Evolutionary conservation across 352 stramenopile genomes (phyloP), one percentile per base, ranked within the genome.

Genomic region (Phytophthora melonis): DNA sequence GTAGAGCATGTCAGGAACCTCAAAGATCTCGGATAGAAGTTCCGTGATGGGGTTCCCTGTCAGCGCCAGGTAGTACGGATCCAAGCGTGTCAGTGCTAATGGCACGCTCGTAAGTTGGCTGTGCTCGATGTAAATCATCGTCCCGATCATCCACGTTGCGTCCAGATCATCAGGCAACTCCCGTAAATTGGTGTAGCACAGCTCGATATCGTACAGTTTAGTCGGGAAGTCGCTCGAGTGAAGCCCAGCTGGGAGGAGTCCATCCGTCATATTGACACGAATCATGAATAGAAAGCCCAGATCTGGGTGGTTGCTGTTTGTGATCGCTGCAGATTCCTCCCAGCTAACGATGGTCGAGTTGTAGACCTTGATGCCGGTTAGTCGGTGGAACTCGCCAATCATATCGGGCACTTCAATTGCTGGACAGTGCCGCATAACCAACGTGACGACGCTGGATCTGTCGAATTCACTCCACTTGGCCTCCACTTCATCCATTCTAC

Each of bases 301-400:
- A 8, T 41, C 21, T 14, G 68, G 62, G 43, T 82, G 72, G 49
- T 65, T 27, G 18, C 13, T 21, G 18, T 68, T 58, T 0, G 32
- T 66, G 32, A 81, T 36, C 13, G 68, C 78, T 2, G 78, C 75
- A 23, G 77, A 60, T 0, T 16, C 27, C 0, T 16, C 5, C 74
- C 78, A 84, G 10, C 43, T 39, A 2, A 36, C 23, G 21, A 84
- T 56, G 1, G 71, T 80, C 16, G 67, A 76, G 27, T 85, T 85
- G 62, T 81, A 85, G 3, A 79, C 50, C 56, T 85, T 81, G 54
- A 85, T 21, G 1, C 65, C 75, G 3, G 58, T 68, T 11, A 77
- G 18, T 8, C 71, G 69, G 1, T n/a, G 47, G 25, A 82, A 82
- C 8, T 54, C 41, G 7, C 53, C 25, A 4, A 85, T 41, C 11